Evolutionary conservation across 441 rosid species (phyloP).

Genomic region (Pelargonium myrrhifolium): DNA sequence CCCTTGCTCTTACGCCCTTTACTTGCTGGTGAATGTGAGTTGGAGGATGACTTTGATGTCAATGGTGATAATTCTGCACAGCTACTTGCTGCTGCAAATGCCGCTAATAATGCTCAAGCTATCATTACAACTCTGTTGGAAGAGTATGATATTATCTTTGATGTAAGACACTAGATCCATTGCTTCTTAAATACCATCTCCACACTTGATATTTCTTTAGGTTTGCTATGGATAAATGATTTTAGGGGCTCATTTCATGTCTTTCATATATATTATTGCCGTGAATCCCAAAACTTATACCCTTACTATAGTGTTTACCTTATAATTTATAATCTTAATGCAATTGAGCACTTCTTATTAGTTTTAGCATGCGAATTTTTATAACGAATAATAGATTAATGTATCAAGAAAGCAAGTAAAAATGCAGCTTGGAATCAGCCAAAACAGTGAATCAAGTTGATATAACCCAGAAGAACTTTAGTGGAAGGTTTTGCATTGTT

Average conservation of each 20-base stretch:
- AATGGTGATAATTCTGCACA: conserved; percentile 90
- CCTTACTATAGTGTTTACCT: too few relatives aligned
- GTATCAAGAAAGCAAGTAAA: too few relatives aligned
- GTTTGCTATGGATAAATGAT: conserved; percentile 13
- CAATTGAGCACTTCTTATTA: too few relatives aligned
- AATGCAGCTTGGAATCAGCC: too few relatives aligned
- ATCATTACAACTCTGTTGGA: conserved; percentile 78
- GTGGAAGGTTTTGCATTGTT: too few relatives aligned
- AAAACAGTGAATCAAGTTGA: too few relatives aligned
- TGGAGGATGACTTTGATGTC: conserved; percentile 79
- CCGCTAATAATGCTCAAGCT: conserved; percentile 96
- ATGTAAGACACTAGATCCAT: conserved; percentile 46
- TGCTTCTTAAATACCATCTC: conserved; percentile 3
- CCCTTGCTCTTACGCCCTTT: conserved; percentile 92
- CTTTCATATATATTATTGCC: not conserved
- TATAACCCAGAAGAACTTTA: too few relatives aligned
- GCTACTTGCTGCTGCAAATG: conserved; percentile 99
- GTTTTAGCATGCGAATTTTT: too few relatives aligned
- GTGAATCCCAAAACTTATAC: too few relatives aligned
- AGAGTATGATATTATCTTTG: conserved; percentile 82
- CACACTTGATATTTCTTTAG: not conserved
- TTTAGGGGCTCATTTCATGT: conserved; percentile 1
- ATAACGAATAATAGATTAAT: too few relatives aligned
- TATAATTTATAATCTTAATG: too few relatives aligned
- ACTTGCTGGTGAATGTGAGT: conserved; percentile 92